Evolutionary conservation across 805 yeast species (phyloP), one percentile per base, ranked within the genome.

Genomic region (Starmerella davenportii): DNA sequence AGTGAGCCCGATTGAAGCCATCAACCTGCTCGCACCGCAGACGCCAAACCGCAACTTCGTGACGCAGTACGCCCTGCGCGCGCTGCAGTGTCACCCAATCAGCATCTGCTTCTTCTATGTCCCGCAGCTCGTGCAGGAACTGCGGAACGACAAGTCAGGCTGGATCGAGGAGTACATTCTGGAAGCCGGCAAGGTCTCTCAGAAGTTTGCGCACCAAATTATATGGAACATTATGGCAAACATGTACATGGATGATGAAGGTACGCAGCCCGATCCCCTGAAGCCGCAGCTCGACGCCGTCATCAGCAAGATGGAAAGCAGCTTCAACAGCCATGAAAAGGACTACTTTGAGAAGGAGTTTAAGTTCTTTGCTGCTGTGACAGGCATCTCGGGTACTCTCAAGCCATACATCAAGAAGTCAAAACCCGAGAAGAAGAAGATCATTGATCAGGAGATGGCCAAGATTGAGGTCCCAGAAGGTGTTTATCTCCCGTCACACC

Each of bases 221-320:
- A 82, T 90, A 39, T 90, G 99, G 99, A 90, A 90, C 53, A 82
- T 90, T 79, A 60, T 78, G 51, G 96, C 99, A 1, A 90, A 92
- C 54, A 72, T 84, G 44, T 90, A 70, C 58, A 78, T 76, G 49
- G 95, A 80, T 54, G 96, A 87, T 50, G 94, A 87, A 8, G 76
- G 82, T 0, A 64, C 72, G 0, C 66, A 70, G 5, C 90, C 92
- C 3, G 94, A 85, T 58, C 64, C 70, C 1, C 63, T 87, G 51
- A 87, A 87, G 57, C 95, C 95, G 1, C 66, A 66, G 2, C 64
- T 90, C 46, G 95, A 87, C 54, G 64, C 63, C 33, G 79, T 87
- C 24, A 74, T 78, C 46, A 62, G 62, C 7, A 59, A 64, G 33
- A 76, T 90, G 79, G 65, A 73, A 36, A 56, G 59, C 1, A 63